Base-by-base conservation (phyloP, 129 eudicot genomes). In the Lonicera japonica region DNA sequence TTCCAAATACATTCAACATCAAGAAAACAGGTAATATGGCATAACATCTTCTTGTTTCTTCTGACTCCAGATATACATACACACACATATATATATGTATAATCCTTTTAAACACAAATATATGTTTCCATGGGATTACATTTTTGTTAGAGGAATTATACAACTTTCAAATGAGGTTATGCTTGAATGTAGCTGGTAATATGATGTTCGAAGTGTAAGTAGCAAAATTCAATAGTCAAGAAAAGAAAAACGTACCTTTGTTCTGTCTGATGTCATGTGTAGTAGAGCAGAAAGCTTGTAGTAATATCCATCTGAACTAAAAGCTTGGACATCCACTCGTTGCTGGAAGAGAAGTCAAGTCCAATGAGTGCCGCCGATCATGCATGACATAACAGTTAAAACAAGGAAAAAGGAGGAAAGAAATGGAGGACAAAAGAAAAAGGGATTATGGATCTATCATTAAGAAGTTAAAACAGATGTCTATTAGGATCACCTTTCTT, bases 261-360 rank as follows among this genome's bases (percentile, higher is more conserved):
- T 94, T 70, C 99, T 83, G 77, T 88, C 99, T 17, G 99, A 83
- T 55, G 96, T 85, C 96, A 94, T 88, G 57, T 81, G 83, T 57
- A 94, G 67, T 52, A 80, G 68, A 58, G 85, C 87, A 63, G 99
- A 94, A 72, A 94, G 92, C 74, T 77, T 88, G 80, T 82, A 85
- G 83, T 94, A 94, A 79, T 88, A 80, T 73, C 96, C 99, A 76
- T 88, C 95, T 19, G 91, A 65, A 65, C 68, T 75, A 73, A 83
- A 77, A 70, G 99, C 99, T 66, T 76, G 85, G 67, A 94, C 84
- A 85, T 94, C 99, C 61, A 94, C 86, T 64, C 99, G 73, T 76
- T 86, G 95, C 99, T 94, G 83, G 15, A 70, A 69, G 73, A 67
- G 56, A 25, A 64, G 24, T 23, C 51, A 40, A 56, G 16, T 25